Conservation (phyloP, 2,329 filamentous ascomycete species). For the Fonsecaea erecta region DNA sequence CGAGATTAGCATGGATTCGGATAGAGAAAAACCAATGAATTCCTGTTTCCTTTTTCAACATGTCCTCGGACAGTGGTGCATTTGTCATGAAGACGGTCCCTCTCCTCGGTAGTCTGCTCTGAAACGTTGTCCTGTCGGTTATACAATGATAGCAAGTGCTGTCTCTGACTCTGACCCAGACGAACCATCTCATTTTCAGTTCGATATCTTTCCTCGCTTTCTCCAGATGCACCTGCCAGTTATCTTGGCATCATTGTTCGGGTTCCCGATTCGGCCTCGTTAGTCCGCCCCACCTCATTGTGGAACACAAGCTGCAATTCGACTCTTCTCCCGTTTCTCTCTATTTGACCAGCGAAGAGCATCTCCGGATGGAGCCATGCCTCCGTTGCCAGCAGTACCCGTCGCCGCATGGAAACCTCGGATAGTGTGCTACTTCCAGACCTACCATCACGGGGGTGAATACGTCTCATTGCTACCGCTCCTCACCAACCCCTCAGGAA, state of each 20-base stretch:
- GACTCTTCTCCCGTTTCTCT: neutral
- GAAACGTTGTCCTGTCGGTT: no score
- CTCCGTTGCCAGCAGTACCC: conserved; percentile 41
- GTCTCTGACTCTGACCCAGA: neutral
- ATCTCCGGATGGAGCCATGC: conserved; percentile 40
- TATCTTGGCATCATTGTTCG: neutral
- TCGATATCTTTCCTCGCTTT: neutral
- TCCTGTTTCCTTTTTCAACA: neutral
- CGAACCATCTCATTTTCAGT: neutral
- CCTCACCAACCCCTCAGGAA: conserved; percentile 58
- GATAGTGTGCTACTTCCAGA: conserved; percentile 65
- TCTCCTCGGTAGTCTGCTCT: no score
- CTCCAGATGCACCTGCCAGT: neutral
- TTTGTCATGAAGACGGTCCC: neutral
- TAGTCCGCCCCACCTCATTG: neutral
- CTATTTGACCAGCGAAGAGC: neutral
- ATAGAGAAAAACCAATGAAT: neutral
- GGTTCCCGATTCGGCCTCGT: neutral
- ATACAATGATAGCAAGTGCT: no score
- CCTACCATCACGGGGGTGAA: conserved; percentile 62
- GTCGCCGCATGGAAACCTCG: conserved; percentile 41
- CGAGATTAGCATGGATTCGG: neutral
- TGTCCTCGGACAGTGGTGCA: neutral
- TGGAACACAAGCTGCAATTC: neutral
- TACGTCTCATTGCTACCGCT: conserved; percentile 66